phyloP scores from a whole-genome alignment of 2,329 filamentous ascomycete species.

The Fusarium pseudocircinatum region DNA sequence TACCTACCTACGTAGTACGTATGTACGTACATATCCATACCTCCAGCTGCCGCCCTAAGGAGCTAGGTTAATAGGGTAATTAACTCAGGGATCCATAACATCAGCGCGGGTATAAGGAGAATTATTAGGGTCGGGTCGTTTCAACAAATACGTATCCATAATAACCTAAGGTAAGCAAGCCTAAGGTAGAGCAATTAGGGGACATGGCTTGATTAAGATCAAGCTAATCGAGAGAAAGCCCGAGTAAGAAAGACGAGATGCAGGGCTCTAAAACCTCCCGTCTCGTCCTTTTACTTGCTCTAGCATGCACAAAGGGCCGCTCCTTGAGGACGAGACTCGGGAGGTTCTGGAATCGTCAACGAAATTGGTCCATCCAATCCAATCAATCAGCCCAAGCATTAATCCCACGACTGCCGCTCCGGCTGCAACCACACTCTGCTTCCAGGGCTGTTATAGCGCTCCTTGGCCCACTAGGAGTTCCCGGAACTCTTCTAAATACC shows the following conservation, averaged over 20 bases:
- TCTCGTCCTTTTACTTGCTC: not conserved
- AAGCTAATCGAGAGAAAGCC: constrained; percentile 8
- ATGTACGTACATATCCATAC: not conserved
- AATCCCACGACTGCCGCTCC: constrained; percentile 21
- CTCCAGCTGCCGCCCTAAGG: not conserved
- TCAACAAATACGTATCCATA: not conserved
- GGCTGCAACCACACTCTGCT: constrained; percentile 15
- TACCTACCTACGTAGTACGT: no score
- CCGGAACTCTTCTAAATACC: constrained; percentile 8
- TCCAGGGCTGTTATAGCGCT: constrained; percentile 11
- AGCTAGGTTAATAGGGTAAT: not conserved
- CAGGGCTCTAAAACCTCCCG: not conserved
- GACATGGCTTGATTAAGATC: not conserved
- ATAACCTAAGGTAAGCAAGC: not conserved
- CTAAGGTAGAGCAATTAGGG: constrained; percentile 1
- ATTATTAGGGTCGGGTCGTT: constrained; percentile 3
- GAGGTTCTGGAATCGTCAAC: constrained; percentile 25
- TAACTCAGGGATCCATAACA: not conserved
- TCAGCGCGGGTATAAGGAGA: constrained; percentile 14
- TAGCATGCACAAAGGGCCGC: constrained; percentile 15
- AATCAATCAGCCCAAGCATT: not conserved
- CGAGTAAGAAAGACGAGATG: not conserved
- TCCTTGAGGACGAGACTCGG: not conserved
- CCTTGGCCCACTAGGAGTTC: constrained; percentile 19
- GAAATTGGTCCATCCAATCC: constrained; percentile 8